Evolutionary conservation across 805 yeast species (phyloP).

Genomic region (Suhomyces tanzawaensis): DNA sequence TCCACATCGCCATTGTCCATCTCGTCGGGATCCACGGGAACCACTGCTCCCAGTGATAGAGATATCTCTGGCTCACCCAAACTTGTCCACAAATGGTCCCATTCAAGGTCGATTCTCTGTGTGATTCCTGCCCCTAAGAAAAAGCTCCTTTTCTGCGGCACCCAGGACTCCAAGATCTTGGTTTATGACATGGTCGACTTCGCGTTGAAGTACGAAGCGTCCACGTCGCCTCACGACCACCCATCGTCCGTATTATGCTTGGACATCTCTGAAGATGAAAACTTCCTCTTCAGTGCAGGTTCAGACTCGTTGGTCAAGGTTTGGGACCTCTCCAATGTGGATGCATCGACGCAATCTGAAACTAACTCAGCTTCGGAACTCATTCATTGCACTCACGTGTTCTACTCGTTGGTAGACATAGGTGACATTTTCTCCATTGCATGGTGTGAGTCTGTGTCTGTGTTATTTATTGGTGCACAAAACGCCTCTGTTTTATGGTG

Average conservation of each 20-base stretch:
- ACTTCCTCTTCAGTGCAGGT: slow-evolving; percentile 75
- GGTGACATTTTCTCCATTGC: slow-evolving; percentile 89
- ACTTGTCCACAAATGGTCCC: slow-evolving; percentile 68
- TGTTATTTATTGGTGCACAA: slow-evolving; percentile 85
- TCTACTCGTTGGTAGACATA: slow-evolving; percentile 81
- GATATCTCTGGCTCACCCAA: slow-evolving; percentile 4
- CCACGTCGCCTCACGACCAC: slow-evolving; percentile 49
- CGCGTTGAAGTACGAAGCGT: slow-evolving; percentile 48
- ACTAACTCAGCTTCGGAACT: slow-evolving; percentile 8
- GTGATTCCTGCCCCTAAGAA: slow-evolving; percentile 58
- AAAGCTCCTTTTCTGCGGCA: slow-evolving; percentile 77
- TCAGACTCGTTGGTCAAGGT: slow-evolving; percentile 86
- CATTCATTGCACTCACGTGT: slow-evolving; percentile 53
- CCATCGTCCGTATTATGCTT: slow-evolving; percentile 74
- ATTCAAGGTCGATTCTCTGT: slow-evolving; percentile 69
- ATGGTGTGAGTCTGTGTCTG: slow-evolving; percentile 58
- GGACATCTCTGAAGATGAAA: slow-evolving; percentile 51
- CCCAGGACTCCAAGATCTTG: slow-evolving; percentile 78
- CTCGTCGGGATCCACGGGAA: slow-evolving; percentile 3
- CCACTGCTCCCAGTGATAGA: neutral
- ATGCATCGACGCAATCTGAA: slow-evolving; percentile 1
- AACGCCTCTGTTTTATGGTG: slow-evolving; percentile 86
- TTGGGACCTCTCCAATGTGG: slow-evolving; percentile 59
- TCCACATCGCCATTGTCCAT: slow-evolving; percentile 2
- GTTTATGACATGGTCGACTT: slow-evolving; percentile 68